Conservation (phyloP, 2,329 filamentous ascomycete species). For the Rhinocladiella mackenziei region DNA sequence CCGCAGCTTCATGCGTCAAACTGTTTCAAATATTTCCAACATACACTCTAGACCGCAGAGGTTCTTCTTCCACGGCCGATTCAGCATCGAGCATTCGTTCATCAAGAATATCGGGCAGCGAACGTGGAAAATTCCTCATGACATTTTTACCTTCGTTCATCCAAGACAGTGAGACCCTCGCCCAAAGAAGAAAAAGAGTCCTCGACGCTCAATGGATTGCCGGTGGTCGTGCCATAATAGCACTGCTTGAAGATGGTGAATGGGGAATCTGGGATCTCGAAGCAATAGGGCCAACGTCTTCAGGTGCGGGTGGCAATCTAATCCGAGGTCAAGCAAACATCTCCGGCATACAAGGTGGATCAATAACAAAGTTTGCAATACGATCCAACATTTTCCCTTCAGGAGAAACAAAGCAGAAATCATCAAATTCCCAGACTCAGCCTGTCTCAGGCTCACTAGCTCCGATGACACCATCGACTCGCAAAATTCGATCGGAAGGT, state of each 20-base stretch:
- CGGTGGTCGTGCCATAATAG: slow-evolving; percentile 43
- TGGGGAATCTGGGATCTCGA: slow-evolving; percentile 51
- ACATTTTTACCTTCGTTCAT: slow-evolving; percentile 42
- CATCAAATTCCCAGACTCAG: slow-evolving; percentile 8
- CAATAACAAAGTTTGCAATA: slow-evolving; percentile 41
- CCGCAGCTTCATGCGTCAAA: slow-evolving; percentile 50
- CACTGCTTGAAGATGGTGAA: slow-evolving; percentile 45
- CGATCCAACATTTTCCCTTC: slow-evolving; percentile 13
- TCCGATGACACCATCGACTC: slow-evolving; percentile 48
- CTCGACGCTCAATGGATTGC: slow-evolving; percentile 46
- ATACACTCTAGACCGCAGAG: slow-evolving; percentile 31
- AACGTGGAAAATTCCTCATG: slow-evolving; percentile 43
- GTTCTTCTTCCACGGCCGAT: slow-evolving; percentile 34
- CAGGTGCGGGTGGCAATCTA: slow-evolving; percentile 36
- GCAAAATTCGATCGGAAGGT: slow-evolving; percentile 42
- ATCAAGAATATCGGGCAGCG: slow-evolving; percentile 25
- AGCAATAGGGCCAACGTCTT: slow-evolving; percentile 38
- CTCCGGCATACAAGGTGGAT: slow-evolving; percentile 40
- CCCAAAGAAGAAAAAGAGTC: slow-evolving; percentile 40
- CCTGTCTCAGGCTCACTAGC: slow-evolving; percentile 34
- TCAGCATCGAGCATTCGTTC: slow-evolving; percentile 23
- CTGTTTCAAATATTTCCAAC: slow-evolving; percentile 54
- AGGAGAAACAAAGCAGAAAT: slow-evolving; percentile 17
- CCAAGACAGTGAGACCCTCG: slow-evolving; percentile 28
- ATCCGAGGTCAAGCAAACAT: slow-evolving; percentile 38